Evolutionary conservation across 2,329 filamentous ascomycete genomes (phyloP).

Genomic region (Penicillium sp.): DNA sequence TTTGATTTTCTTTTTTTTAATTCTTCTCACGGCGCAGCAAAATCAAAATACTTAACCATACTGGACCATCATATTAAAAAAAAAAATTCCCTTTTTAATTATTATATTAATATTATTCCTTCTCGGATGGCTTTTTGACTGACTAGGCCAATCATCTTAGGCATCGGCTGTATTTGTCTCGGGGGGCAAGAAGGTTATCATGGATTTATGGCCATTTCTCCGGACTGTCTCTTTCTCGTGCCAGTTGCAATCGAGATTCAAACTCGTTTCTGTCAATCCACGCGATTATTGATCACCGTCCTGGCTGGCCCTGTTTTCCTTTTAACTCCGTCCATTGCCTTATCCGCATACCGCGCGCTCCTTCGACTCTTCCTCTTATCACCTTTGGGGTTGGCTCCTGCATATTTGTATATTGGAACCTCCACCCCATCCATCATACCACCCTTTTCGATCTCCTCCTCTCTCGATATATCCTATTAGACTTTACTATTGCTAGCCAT

Average conservation of each 20-base stretch:
- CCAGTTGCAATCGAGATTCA: conserved; percentile 37
- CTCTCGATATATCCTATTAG: not conserved
- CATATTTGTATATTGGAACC: conserved; percentile 6
- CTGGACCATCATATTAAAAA: not conserved
- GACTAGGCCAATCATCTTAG: conserved; percentile 30
- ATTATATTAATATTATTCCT: conserved; percentile 32
- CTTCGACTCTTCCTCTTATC: conserved; percentile 33
- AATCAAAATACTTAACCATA: not conserved
- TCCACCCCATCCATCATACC: not conserved
- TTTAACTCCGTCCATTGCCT: conserved; percentile 40
- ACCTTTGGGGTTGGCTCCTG: conserved; percentile 1
- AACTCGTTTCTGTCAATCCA: conserved; percentile 31
- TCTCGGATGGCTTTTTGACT: conserved; percentile 23
- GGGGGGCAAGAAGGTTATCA: conserved; percentile 33
- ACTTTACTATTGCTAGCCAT: not conserved
- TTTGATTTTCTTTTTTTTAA: conserved; percentile 19
- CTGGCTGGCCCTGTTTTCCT: conserved; percentile 30
- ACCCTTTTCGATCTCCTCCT: not conserved
- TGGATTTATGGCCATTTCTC: conserved; percentile 30
- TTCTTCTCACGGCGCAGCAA: conserved; percentile 17
- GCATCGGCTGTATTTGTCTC: conserved; percentile 22
- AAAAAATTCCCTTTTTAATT: conserved; percentile 14
- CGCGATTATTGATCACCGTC: conserved; percentile 30
- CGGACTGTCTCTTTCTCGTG: conserved; percentile 30
- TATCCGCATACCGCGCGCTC: conserved; percentile 33